Base-by-base conservation (phyloP, 768 basidiomycete species). In the Hypholoma fasciculare region DNA sequence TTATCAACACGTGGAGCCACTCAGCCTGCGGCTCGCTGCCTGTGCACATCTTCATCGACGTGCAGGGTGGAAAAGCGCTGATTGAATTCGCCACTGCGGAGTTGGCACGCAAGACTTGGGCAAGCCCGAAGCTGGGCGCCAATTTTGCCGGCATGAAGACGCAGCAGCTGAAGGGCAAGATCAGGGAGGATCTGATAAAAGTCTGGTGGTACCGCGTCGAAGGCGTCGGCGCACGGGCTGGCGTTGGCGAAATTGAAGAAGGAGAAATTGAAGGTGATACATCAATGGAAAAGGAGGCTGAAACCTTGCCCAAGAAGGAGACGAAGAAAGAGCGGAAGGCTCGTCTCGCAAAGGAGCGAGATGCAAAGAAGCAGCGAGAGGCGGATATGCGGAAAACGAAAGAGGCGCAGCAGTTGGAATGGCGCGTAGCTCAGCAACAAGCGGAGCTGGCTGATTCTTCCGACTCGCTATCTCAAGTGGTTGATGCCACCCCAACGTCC, bases 201-300 rank as follows among this genome's bases (percentile, higher is more conserved):
- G 78, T 76, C 17, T 81, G 79, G 77, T 82, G 80, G 79, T 82
- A 79, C 63, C 76, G 78, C 9, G 72, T 75, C 17, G 74, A 75
- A 44, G 75, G 75, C 1, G 66, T 75, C 8, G 75, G 74, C 47
- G 75, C 74, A n/a, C 71, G 69, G 48, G 66, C 71, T 4, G 73
- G 75, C 3, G 77, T 76, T 4, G 75, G 76, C 4, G 80, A 82
- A 64, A 74, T 80, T 16, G 80, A 81, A 61, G 79, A 81, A 59
- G 80, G 79, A 2, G 81, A 81, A 61, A 81, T 81, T 50, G 77
- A 78, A 52, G 78, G 71, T 2, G 78, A 78, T 52, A 71, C 62
- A 1, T 34, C 38, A 34, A 71, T 56, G 20, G 72, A 69, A 65
- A 34, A 75, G 70, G 67, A 72, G 67, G 59, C 64, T 70, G 65